Percentiles rank a stretch among this genome's conserved stretches.
Evolutionary conservation across 257 asterid genomes (phyloP).

Genomic region (Leonotis leonurus): DNA sequence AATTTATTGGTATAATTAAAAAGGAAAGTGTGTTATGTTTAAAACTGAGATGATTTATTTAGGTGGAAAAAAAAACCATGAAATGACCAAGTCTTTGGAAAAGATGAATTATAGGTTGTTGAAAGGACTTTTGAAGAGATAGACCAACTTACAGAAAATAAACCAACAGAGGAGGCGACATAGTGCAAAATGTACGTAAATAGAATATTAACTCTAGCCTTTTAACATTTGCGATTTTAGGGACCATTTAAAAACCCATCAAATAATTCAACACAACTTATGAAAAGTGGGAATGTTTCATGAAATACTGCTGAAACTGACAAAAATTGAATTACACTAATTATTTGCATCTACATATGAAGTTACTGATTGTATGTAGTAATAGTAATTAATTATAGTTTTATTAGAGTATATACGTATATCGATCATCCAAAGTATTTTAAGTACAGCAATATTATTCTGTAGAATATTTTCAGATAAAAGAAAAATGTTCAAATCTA

Average conservation of each 20-base stretch:
- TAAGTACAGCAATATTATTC: not conserved
- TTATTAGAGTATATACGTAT: not conserved
- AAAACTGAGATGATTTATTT: too few relatives aligned
- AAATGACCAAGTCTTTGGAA: not conserved
- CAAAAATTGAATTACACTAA: not conserved
- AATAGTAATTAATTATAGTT: not conserved
- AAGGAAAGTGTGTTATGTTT: too few relatives aligned
- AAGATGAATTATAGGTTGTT: not conserved
- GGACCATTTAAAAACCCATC: not conserved
- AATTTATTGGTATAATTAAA: too few relatives aligned
- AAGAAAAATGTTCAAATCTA: conserved; percentile 11
- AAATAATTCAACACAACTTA: not conserved
- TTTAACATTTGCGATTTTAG: not conserved
- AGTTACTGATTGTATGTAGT: not conserved
- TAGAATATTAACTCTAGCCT: too few relatives aligned
- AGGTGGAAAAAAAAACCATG: not conserved
- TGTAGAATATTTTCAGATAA: conserved; percentile 19
- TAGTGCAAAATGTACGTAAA: not conserved
- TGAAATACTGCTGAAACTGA: conserved; percentile 5
- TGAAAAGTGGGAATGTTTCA: conserved; percentile 12
- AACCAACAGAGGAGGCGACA: not conserved
- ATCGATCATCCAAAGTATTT: not conserved
- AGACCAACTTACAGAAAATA: not conserved
- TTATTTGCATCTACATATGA: not conserved
- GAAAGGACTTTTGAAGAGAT: not conserved